Base-by-base conservation (phyloP, 805 yeast species). In the Maudiozyma bulderi region DNA sequence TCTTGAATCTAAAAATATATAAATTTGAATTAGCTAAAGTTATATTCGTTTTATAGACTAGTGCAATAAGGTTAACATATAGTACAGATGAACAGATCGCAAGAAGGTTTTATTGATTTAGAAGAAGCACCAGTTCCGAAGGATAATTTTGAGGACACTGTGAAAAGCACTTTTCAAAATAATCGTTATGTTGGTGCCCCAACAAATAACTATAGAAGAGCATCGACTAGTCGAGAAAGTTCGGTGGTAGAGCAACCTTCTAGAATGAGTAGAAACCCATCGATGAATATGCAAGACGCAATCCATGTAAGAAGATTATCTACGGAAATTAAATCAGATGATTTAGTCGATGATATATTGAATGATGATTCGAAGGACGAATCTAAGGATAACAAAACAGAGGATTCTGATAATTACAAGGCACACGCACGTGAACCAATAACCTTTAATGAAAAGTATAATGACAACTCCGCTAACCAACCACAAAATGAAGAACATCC, bases 41-140 rank as follows among this genome's bases (percentile, higher is more conserved):
- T 20, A 20, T 20, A 20, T 20, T 20, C 4, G 26, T 20, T 20
- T 20, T 20, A 20, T 20, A 20, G 26, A 20, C 26, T 20, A 20
- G 4, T 4, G 26, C 26, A 20, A 20, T 20, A 20, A 20, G 26
- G 26, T 4, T 20, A 20, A 20, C 26, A 20, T 20, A 20, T 20
- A 20, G 26, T 20, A 20, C 26, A 20, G 26, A 20, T 20, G 7
- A 35, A 35, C 15, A 13, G 15, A 5, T 35, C 39, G 20, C 35
- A 31, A 33, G 35, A 49, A 26, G 43, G 33, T 5, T 51, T 47
- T 26, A 43, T 38, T 14, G 38, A 47, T 31, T 14, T 52, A 15
- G 47, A 50, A 26, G 40, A 47, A 14, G 52, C 53, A 8, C 53
- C 53, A 3, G 14, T 20, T 8, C 42, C 53, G 8, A 47, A 44